Evolutionary conservation across 495 filamentous ascomycete species (phyloP).

Genomic region (Apiosordaria backusii): DNA sequence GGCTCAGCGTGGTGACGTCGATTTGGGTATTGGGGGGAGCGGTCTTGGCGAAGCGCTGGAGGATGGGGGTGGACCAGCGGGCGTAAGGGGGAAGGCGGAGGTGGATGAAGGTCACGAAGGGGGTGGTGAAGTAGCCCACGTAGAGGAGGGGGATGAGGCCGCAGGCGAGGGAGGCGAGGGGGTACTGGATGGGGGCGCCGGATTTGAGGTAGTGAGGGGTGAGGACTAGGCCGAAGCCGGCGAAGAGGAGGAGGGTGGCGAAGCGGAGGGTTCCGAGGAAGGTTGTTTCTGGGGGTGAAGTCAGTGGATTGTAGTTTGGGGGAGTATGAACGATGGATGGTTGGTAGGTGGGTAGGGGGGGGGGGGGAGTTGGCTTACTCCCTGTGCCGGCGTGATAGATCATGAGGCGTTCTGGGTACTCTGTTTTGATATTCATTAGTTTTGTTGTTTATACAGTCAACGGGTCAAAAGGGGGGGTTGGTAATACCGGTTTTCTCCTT

Average conservation of each 20-base stretch:
- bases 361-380: conserved; percentile 28
- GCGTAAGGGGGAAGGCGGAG: conserved; percentile 65
- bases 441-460: not conserved
- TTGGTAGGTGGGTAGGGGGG: not conserved
- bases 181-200: conserved; percentile 36
- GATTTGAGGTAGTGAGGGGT: conserved; percentile 55
- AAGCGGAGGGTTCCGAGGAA: conserved; percentile 67
- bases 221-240: conserved; percentile 57
- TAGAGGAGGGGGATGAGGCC: conserved; percentile 65
- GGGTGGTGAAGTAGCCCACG: conserved; percentile 59
- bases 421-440: conserved; percentile 13
- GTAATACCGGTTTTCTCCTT: not conserved
- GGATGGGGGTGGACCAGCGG: conserved; percentile 61
- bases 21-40: conserved; percentile 61
- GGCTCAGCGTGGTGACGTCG: conserved; percentile 67
- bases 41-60: conserved; percentile 60
- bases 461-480: not conserved
- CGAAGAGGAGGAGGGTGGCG: conserved; percentile 66
- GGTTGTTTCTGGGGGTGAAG: conserved; percentile 40
- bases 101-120: conserved; percentile 71
- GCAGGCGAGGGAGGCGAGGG: conserved; percentile 37
- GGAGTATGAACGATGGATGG: not conserved
- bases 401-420: conserved; percentile 57
- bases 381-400: conserved; percentile 71
- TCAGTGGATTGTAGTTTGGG: not conserved